Evolutionary conservation across 2,329 filamentous ascomycete species (phyloP).

Genomic region (Talaromyces marneffei): DNA sequence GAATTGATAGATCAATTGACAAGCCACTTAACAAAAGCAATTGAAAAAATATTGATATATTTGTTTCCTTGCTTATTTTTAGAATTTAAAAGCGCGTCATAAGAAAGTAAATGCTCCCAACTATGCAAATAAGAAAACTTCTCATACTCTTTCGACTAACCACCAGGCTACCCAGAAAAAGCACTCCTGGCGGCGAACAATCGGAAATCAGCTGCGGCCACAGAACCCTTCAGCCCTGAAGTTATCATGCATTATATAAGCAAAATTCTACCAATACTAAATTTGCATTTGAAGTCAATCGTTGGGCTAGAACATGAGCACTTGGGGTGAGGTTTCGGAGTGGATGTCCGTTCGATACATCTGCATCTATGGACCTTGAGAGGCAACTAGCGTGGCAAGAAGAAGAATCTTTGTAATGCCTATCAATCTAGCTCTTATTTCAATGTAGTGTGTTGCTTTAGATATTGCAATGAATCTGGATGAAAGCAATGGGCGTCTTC

Average conservation of each 20-base stretch:
- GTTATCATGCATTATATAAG: background rate
- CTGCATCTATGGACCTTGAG: background rate
- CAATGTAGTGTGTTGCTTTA: background rate
- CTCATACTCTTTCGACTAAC: constrained; percentile 4
- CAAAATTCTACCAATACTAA: constrained; percentile 4
- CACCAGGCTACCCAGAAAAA: constrained; percentile 6
- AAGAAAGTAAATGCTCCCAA: constrained; percentile 1
- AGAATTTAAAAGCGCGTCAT: constrained; percentile 6
- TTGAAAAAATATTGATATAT: background rate
- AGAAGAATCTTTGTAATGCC: background rate
- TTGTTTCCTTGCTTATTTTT: background rate
- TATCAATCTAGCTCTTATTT: too few relatives aligned
- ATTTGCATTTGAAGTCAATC: constrained; percentile 8
- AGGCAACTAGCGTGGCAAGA: constrained; percentile 11
- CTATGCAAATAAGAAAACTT: background rate
- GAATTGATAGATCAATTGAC: background rate
- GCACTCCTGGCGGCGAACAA: constrained; percentile 5
- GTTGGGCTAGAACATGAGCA: constrained; percentile 10
- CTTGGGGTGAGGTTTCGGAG: constrained; percentile 7
- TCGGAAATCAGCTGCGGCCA: constrained; percentile 17
- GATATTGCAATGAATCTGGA: too few relatives aligned
- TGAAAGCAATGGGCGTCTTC: background rate
- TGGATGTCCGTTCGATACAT: constrained; percentile 3
- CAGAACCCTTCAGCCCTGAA: constrained; percentile 3
- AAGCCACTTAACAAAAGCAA: background rate